Evolutionary conservation across 2,329 filamentous ascomycete species (phyloP), one percentile per base, ranked within the genome.

Genomic region (Fonsecaea multimorphosa): DNA sequence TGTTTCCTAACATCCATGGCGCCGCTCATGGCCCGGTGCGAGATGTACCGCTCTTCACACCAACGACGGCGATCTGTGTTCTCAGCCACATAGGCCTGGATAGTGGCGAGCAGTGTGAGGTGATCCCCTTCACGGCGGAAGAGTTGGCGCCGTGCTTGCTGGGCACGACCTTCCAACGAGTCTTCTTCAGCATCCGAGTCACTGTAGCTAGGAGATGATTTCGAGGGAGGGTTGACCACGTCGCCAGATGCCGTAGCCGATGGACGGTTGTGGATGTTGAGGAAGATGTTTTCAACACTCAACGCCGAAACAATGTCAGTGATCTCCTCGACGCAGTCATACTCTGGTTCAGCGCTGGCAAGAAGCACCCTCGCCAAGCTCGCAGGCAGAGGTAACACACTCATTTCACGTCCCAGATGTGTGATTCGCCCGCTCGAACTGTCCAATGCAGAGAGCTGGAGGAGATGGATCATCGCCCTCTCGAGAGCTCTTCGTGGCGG

Each of bases 321-420:
- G 3, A 88, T 89, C 71, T 97, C 92, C 0, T 89, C 77, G 1
- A 97, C 79, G 71, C 93, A 96, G 71, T 91, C 87, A 56, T 85
- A 86, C 49, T 89, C 86, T 0, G 89, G 85, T 6, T 86, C 85
- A 0, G 89, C 87, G 0, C 93, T 91, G 49, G 92, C 91, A 19
- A 99, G 82, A 0, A 99, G 82, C 0, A 97, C 92, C 0, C 93
- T 87, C 0, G 90, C 93, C 8, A 96, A 86, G 0, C 90, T 86
- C 0, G 92, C 92, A 0, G 92, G 89, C 1, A 99, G 84, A 0
- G 95, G 95, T 24, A 98, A 87, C 40, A 88, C 85, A 0, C 94
- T 91, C 77, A 99, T 93, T 61, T 89, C 89, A 51, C 84, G 82
- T 1, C 95, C 95, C 19, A 87, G 82, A 0, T 85, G 79, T 3